A percentile compares a stretch with the other conserved stretches of the same genome.
Evolutionary conservation across 306 rosid genomes (phyloP).

Genomic region (Gleditsia sinensis): DNA sequence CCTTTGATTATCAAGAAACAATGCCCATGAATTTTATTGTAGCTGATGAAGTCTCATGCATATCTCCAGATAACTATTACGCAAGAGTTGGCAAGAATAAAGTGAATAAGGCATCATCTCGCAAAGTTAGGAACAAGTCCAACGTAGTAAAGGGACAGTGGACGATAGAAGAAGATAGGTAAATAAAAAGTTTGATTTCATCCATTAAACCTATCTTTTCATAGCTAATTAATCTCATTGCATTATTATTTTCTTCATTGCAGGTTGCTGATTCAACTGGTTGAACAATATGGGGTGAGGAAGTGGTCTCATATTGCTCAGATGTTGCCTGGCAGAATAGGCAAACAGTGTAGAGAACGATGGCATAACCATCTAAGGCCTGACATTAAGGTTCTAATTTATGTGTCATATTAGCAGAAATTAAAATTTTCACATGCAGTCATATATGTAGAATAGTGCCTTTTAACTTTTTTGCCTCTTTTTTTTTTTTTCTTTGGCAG

Average conservation of each 20-base stretch:
- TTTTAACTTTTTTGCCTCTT: background rate
- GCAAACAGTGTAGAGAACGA: constrained; percentile 93
- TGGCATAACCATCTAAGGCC: constrained; percentile 96
- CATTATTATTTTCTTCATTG: background rate
- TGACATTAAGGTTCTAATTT: constrained; percentile 71
- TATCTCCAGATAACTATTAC: constrained; percentile 46
- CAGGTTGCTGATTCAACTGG: constrained; percentile 79
- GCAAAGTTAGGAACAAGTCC: constrained; percentile 54
- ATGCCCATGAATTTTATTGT: constrained; percentile 48
- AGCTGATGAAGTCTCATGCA: constrained; percentile 64
- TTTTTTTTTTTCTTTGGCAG: constrained; percentile 28
- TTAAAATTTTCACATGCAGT: background rate
- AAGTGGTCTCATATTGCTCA: constrained; percentile 93
- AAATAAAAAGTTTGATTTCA: background rate
- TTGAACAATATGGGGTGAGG: constrained; percentile 76
- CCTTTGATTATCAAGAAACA: constrained; percentile 42
- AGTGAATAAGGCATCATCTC: constrained; percentile 22
- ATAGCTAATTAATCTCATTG: background rate
- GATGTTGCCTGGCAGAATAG: constrained; percentile 83
- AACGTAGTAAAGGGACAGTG: constrained; percentile 86
- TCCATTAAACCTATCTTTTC: background rate
- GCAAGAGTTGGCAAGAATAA: constrained; percentile 37
- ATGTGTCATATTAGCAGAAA: background rate
- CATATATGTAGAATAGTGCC: background rate
- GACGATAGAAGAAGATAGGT: constrained; percentile 90